These are phyloP conservation scores for Colletotrichum sublineola DNA, from an alignment of 2,329 filamentous ascomycete genomes.

Conservation along the genomic window DNA sequence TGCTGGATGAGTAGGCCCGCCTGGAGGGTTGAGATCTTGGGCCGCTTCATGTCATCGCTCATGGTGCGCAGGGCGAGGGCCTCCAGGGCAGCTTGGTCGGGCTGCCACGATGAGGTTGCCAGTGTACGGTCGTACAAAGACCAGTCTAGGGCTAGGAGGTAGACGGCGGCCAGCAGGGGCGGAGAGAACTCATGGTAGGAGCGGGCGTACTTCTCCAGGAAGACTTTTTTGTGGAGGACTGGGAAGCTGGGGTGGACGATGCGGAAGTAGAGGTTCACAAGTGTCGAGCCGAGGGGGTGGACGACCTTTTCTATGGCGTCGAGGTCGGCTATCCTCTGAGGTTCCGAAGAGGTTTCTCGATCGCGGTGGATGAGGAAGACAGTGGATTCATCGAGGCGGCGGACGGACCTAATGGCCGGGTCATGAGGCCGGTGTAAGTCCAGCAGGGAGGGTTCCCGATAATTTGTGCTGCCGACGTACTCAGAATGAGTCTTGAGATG, in stretches of 20 bases:
- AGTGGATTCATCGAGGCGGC: slow-evolving; percentile 52
- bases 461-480: slow-evolving; percentile 71
- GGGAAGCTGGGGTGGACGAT: slow-evolving; percentile 71
- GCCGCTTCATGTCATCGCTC: slow-evolving; percentile 62
- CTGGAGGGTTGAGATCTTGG: slow-evolving; percentile 68
- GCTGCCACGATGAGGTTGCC: slow-evolving; percentile 49
- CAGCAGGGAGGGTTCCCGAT: slow-evolving; percentile 69
- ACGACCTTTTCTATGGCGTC: slow-evolving; percentile 73
- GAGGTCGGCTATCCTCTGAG: slow-evolving; percentile 56
- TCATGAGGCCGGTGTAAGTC: slow-evolving; percentile 68
- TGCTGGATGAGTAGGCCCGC: slow-evolving; percentile 68
- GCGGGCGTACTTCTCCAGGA: slow-evolving; percentile 70
- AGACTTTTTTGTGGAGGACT: slow-evolving; percentile 71
- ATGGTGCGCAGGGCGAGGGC: slow-evolving; percentile 59
- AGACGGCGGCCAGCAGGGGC: slow-evolving; percentile 70
- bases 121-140: slow-evolving; percentile 70
- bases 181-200: slow-evolving; percentile 71
- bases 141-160: slow-evolving; percentile 73
- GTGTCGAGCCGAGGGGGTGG: slow-evolving; percentile 70
- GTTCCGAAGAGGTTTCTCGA: slow-evolving; percentile 52
- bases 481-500: slow-evolving; percentile 71
- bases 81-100: slow-evolving; percentile 52
- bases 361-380: slow-evolving; percentile 55
- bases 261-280: slow-evolving; percentile 77
- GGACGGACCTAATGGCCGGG: slow-evolving; percentile 46